These are phyloP conservation scores for Backusella westeae DNA, from an alignment of 192 early-diverging fungal species.

Conservation along the genomic window DNA sequence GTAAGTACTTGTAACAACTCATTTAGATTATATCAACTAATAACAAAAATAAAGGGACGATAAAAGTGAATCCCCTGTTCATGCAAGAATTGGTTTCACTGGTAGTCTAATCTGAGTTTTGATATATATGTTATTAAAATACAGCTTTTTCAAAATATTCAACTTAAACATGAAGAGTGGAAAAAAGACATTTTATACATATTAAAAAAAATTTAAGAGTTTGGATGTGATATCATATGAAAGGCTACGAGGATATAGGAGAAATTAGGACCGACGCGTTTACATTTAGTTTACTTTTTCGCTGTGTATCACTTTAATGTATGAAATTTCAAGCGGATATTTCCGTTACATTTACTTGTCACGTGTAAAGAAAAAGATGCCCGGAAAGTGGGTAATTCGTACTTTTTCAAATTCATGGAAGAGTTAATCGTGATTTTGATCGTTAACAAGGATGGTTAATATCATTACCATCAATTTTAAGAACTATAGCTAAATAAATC, in stretches of 20 bases:
- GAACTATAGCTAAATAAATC: neutral
- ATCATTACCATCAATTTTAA: neutral
- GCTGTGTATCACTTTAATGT: neutral
- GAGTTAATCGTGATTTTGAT: neutral
- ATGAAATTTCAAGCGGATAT: slow-evolving; percentile 8
- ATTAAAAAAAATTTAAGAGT: neutral
- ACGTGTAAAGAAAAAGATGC: neutral
- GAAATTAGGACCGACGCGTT: neutral
- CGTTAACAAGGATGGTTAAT: neutral
- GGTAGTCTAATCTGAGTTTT: neutral
- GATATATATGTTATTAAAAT: neutral
- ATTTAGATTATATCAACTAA: neutral
- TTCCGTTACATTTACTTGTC: neutral
- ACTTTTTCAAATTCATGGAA: neutral
- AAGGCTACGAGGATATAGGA: neutral
- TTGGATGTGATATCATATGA: slow-evolving; percentile 2
- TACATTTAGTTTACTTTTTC: neutral
- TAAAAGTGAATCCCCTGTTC: neutral
- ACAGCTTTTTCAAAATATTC: neutral
- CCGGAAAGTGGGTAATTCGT: neutral
- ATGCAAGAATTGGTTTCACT: neutral
- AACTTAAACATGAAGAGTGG: neutral
- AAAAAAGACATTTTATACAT: neutral
- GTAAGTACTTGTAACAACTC: neutral
- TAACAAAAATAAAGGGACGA: neutral